A percentile compares a stretch with the other conserved stretches of the same genome.
These are phyloP conservation scores for Hyphopichia buzzinii DNA, from an alignment of 1,139 yeast genomes.

Conservation along the genomic window DNA sequence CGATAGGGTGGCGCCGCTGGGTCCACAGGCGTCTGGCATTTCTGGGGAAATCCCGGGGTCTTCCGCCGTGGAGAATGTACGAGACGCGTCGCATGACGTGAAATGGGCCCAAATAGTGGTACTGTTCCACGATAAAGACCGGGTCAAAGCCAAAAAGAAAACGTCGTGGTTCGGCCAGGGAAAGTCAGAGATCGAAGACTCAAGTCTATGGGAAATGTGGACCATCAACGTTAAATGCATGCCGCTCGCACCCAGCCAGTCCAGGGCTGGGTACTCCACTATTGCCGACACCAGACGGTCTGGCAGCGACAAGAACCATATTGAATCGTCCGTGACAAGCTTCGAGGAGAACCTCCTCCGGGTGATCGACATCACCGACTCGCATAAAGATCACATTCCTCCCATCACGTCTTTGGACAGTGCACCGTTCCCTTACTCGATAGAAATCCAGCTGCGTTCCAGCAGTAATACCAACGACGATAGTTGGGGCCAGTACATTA, in stretches of 20 bases:
- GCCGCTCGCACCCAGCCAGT: slow-evolving; percentile 16
- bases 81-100: slow-evolving; percentile 3
- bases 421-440: slow-evolving; percentile 64
- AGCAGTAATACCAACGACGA: slow-evolving; percentile 16
- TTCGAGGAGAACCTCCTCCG: slow-evolving; percentile 44
- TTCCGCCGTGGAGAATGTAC: background rate
- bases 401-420: slow-evolving; percentile 67
- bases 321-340: slow-evolving; percentile 29
- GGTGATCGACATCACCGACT: slow-evolving; percentile 52
- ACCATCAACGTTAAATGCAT: slow-evolving; percentile 33
- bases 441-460: slow-evolving; percentile 22
- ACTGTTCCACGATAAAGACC: slow-evolving; percentile 27
- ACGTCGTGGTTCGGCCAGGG: slow-evolving; percentile 44
- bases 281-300: background rate
- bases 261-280: background rate
- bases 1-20: slow-evolving; percentile 9
- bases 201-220: slow-evolving; percentile 46
- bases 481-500: slow-evolving; percentile 50
- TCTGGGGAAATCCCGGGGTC: background rate
- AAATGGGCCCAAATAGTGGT: slow-evolving; percentile 24
- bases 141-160: slow-evolving; percentile 32
- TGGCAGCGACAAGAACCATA: slow-evolving; percentile 7
- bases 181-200: slow-evolving; percentile 19
- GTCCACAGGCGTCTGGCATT: background rate
- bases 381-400: slow-evolving; percentile 66